Evolutionary conservation across 75 land plant species (phyloP).

Genomic region (Selaginella tamariscina): DNA sequence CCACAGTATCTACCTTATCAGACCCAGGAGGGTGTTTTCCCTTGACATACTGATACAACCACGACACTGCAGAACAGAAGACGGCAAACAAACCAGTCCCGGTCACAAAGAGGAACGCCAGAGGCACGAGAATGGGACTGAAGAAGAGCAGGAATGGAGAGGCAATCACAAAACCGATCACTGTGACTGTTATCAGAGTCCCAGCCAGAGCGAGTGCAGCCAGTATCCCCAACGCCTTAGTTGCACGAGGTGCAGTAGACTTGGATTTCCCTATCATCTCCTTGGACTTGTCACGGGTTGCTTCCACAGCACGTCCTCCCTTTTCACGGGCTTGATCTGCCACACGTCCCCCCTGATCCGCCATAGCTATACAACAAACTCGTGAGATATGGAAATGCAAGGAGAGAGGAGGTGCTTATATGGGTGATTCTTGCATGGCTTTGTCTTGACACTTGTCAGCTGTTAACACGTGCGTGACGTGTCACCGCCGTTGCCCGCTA

Average conservation of each 20-base stretch:
- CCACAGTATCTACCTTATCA: background rate
- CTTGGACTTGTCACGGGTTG: background rate
- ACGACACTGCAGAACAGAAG: background rate
- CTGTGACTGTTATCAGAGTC: background rate
- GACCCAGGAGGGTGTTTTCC: background rate
- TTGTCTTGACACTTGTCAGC: too few species aligned
- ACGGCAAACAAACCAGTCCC: background rate
- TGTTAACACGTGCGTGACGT: too few species aligned
- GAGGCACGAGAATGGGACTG: background rate
- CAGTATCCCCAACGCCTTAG: background rate
- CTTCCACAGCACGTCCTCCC: background rate
- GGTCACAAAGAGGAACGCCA: background rate
- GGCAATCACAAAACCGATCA: background rate
- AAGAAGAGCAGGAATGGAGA: background rate
- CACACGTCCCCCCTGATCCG: background rate
- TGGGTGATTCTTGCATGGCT: too few species aligned
- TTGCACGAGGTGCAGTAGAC: background rate
- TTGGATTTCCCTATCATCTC: background rate
- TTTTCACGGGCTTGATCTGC: background rate
- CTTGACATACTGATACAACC: background rate
- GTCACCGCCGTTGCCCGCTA: too few species aligned
- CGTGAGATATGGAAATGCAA: too few species aligned
- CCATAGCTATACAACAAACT: too few species aligned
- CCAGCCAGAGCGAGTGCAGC: background rate
- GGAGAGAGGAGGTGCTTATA: too few species aligned